Evolutionary conservation across 106 monocot genomes (phyloP), one percentile per base, ranked within the genome.

Genomic region (Amphibolis antarctica): DNA sequence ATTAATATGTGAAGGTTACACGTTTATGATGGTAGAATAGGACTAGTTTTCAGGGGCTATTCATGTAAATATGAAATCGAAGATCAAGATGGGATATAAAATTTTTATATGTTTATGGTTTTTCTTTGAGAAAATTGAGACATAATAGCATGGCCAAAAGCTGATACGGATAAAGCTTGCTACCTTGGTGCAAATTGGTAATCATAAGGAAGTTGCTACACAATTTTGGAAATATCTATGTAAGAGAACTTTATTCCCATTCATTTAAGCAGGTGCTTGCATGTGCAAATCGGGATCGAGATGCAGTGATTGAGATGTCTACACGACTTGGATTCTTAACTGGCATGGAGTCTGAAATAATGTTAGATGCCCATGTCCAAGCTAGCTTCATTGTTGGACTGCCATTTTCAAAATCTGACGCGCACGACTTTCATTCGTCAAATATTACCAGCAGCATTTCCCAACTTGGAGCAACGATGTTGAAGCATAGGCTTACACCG

Each of bases 331-430:
- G 89, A 4, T 96, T 96, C 62, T 66, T 96, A 10, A 96, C 89
- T 0, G 94, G 94, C 0, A 77, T 83, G 55, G 94, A 96, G 69
- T 78, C 89, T 4, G 84, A 96, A 53, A 79, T 89, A 1, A 96
- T 96, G 94, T 44, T 86, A 21, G 89, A 96, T 46, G 89, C 94
- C 25, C 94, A 96, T 57, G 79, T 81, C 42, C 94, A 96, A 49
- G 94, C 94, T 19, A 86, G 79, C n/a, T 83, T 96, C 62, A 80
- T 96, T 13, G 89, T 96, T 1, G 94, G 94, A 0, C 26, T 84
- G 28, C 89, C 94, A 25, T 96, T 96, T 60, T 72, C 89, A 10
- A 77, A 62, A 30, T 56, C 73, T 7, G 86, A 78, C 9, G 73
- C 79, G 12, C 86, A 82, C 53, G 84, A 96, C 61, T 96, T 96